Conservation (phyloP, 2,329 filamentous ascomycete species). For the Cladobotryum mycophilum region DNA sequence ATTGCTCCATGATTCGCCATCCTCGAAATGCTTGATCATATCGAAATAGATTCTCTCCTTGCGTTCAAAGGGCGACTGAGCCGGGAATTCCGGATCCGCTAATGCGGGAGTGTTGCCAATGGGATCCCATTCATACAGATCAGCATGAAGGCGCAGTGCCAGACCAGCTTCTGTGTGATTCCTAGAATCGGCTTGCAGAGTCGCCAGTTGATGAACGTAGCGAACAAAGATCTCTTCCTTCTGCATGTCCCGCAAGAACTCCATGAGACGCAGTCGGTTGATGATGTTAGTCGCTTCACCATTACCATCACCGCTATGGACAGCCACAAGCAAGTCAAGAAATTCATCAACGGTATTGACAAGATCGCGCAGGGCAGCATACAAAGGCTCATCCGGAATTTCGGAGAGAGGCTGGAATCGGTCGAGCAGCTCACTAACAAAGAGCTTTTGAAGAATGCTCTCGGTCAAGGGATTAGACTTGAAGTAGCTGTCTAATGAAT, state of each 20-base stretch:
- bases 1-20: conserved; percentile 88
- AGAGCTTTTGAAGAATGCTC: conserved; percentile 84
- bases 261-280: conserved; percentile 86
- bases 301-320: conserved; percentile 68
- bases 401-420: conserved; percentile 68
- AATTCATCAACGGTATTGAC: conserved; percentile 84
- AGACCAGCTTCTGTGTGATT: conserved; percentile 86
- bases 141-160: conserved; percentile 82
- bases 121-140: conserved; percentile 88
- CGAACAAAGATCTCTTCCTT: conserved; percentile 95
- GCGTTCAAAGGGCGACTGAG: conserved; percentile 83
- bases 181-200: conserved; percentile 65
- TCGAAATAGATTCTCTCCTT: conserved; percentile 90
- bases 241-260: conserved; percentile 93
- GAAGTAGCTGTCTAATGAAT: conserved; percentile 84
- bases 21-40: conserved; percentile 92
- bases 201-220: conserved; percentile 87
- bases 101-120: conserved; percentile 59
- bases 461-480: conserved; percentile 84
- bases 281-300: conserved; percentile 78
- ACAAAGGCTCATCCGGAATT: conserved; percentile 64
- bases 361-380: conserved; percentile 68
- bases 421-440: conserved; percentile 77
- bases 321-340: conserved; percentile 81
- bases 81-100: conserved; percentile 67